phyloP scores from a whole-genome alignment of 176 grass and related monocot genomes.

The Triticum turgidum region DNA sequence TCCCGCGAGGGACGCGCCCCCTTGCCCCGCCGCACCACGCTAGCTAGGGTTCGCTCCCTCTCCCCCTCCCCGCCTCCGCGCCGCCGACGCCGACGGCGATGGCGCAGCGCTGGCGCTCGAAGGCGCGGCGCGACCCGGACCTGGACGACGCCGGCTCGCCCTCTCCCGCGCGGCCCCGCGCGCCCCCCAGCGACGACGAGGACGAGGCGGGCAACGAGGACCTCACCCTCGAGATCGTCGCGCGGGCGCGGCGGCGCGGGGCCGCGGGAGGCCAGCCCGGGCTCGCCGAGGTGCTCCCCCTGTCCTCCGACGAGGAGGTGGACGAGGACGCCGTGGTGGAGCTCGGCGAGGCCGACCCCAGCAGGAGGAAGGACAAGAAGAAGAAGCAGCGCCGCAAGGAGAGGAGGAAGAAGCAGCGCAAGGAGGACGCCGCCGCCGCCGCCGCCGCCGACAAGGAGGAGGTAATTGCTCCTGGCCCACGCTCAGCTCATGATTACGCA shows the following conservation, averaged over 20 bases:
- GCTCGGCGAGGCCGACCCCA: slow-evolving; percentile 26
- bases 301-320: slow-evolving; percentile 40
- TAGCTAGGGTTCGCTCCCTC: slow-evolving; percentile 17
- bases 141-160: slow-evolving; percentile 4
- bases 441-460: neutral
- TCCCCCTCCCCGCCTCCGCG: neutral
- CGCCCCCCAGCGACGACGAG: slow-evolving; percentile 44
- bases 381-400: slow-evolving; percentile 41
- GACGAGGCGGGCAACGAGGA: slow-evolving; percentile 79
- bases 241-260: slow-evolving; percentile 45
- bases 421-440: slow-evolving; percentile 26
- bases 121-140: slow-evolving; percentile 42
- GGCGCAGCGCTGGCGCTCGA: slow-evolving; percentile 43
- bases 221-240: slow-evolving; percentile 75
- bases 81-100: slow-evolving; percentile 27
- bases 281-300: neutral
- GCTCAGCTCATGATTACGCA: neutral
- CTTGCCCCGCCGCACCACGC: too few relatives aligned
- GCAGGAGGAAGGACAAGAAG: slow-evolving; percentile 43
- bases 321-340: slow-evolving; percentile 37
- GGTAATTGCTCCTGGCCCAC: neutral
- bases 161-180: neutral
- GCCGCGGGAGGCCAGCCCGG: neutral
- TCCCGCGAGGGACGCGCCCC: too few relatives aligned
- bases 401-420: slow-evolving; percentile 45